Conservation (phyloP, 257 asterid genomes). For the Primulina huaijiensis region DNA sequence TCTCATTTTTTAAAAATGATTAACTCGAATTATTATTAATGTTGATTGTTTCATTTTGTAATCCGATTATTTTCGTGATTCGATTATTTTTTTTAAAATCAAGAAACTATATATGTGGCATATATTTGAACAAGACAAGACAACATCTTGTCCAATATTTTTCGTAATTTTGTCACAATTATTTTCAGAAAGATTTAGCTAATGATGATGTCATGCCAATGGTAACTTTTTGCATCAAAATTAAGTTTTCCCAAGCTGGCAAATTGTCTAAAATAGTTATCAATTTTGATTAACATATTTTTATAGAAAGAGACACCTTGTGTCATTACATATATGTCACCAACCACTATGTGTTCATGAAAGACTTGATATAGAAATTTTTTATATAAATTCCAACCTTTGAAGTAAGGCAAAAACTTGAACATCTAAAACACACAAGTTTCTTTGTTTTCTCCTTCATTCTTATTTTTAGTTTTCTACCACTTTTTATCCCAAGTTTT, state of each 20-base stretch:
- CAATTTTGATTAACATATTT: conserved; percentile 19
- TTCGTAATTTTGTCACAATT: not conserved
- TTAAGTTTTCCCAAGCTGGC: conserved; percentile 45
- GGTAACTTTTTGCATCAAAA: conserved; percentile 29
- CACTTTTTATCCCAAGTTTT: conserved; percentile 4
- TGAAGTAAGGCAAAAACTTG: not conserved
- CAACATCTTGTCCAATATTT: not conserved
- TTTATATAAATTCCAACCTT: conserved; percentile 15
- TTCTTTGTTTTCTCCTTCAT: conserved; percentile 3
- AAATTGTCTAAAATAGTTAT: conserved; percentile 27
- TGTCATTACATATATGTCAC: conserved; percentile 34
- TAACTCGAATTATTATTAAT: no score
- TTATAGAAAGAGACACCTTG: conserved; percentile 33
- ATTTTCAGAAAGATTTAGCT: not conserved
- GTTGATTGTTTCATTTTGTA: no score
- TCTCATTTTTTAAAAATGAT: no score
- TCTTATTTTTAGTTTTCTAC: not conserved
- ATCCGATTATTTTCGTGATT: no score
- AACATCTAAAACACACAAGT: conserved; percentile 2
- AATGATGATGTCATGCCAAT: conserved; percentile 35
- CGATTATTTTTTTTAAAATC: not conserved
- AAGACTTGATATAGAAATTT: conserved; percentile 15
- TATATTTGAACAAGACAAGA: not conserved
- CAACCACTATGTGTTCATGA: conserved; percentile 40
- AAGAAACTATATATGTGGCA: not conserved